These are phyloP conservation scores for Serpula lacrymans DNA, from an alignment of 768 basidiomycete species.

Conservation along the genomic window DNA sequence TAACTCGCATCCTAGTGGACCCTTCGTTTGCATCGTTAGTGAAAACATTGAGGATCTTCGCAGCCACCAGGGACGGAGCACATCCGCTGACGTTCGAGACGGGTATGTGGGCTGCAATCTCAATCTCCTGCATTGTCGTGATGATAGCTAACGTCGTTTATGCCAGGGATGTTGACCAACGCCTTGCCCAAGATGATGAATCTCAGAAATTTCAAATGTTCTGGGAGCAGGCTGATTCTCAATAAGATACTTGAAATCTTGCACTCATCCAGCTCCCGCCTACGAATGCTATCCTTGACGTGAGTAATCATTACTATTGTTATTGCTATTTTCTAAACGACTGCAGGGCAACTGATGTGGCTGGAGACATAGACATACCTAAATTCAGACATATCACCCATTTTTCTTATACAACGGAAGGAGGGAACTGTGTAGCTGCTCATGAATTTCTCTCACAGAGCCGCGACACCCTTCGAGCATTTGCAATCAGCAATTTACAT, in stretches of 20 bases:
- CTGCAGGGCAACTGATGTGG: conserved; percentile 33
- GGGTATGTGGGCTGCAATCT: conserved; percentile 36
- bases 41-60: conserved; percentile 56
- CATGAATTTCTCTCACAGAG: conserved; percentile 52
- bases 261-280: conserved; percentile 46
- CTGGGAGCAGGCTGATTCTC: conserved; percentile 53
- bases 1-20: conserved; percentile 64
- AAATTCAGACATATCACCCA: conserved; percentile 55
- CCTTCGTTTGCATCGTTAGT: conserved; percentile 55
- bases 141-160: neutral
- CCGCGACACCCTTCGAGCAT: conserved; percentile 46
- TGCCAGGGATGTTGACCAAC: conserved; percentile 63
- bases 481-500: conserved; percentile 50
- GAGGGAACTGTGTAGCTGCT: conserved; percentile 36
- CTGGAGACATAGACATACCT: conserved; percentile 43
- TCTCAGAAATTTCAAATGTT: conserved; percentile 57
- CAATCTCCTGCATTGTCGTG: neutral
- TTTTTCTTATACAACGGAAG: conserved; percentile 50
- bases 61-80: conserved; percentile 43
- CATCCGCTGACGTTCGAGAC: conserved; percentile 62
- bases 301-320: conserved; percentile 22
- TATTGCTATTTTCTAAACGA: neutral
- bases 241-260: conserved; percentile 49
- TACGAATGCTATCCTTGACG: conserved; percentile 57
- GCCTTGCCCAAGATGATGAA: conserved; percentile 61